Conservation (phyloP, 2,329 filamentous ascomycete genomes). For the Cladosporium sp. region DNA sequence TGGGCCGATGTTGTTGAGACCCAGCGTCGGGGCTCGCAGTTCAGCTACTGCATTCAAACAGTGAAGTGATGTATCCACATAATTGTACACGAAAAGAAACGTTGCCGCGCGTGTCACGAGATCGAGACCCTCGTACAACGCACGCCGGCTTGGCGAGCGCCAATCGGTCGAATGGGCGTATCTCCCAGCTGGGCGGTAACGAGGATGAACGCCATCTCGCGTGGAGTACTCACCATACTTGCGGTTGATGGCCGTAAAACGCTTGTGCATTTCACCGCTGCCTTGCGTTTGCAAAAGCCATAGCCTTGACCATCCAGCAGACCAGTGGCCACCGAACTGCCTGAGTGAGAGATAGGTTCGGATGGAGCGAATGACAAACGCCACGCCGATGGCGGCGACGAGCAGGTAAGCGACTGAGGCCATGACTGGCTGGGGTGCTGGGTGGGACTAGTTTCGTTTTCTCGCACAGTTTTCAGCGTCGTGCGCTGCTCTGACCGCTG, state of each 20-base stretch:
- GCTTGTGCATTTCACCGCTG: conserved; percentile 35
- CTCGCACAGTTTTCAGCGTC: neutral
- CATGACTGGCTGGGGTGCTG: conserved; percentile 18
- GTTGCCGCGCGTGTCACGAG: neutral
- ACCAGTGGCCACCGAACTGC: conserved; percentile 36
- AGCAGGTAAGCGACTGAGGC: conserved; percentile 20
- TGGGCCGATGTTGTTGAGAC: too few species aligned
- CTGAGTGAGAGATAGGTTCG: conserved; percentile 30
- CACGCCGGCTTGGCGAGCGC: neutral
- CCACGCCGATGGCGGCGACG: conserved; percentile 22
- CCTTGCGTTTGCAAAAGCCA: conserved; percentile 34
- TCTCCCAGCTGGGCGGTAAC: conserved; percentile 8
- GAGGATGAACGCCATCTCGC: conserved; percentile 9
- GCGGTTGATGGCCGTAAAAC: conserved; percentile 33
- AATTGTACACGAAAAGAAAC: too few species aligned
- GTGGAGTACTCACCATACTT: conserved; percentile 32
- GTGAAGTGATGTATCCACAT: too few species aligned
- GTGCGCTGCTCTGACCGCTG: neutral
- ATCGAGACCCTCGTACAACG: neutral
- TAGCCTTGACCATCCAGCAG: conserved; percentile 33
- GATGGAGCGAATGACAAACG: conserved; percentile 24
- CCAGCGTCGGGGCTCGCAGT: too few species aligned
- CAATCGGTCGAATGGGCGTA: neutral
- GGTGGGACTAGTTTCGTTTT: neutral
- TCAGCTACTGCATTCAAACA: too few species aligned